Conservation (phyloP, 768 basidiomycete genomes). For the Boletus coccyginus region DNA sequence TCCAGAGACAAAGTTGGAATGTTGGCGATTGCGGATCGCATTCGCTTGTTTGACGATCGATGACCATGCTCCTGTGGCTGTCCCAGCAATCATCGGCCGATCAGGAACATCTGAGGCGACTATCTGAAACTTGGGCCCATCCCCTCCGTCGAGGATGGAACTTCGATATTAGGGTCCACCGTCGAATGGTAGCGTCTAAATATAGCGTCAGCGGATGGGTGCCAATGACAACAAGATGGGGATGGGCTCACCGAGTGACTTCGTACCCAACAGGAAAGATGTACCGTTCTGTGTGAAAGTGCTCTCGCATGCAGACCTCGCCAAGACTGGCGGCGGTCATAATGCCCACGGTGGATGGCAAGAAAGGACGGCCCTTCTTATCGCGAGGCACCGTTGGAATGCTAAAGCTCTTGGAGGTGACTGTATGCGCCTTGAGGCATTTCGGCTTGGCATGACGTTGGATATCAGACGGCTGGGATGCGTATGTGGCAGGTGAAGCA, state of each 20-base stretch:
- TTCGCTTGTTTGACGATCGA: constrained; percentile 79
- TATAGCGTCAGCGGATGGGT: neutral
- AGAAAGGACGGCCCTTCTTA: constrained; percentile 61
- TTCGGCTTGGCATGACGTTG: constrained; percentile 64
- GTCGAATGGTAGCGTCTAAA: constrained; percentile 77
- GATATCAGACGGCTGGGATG: constrained; percentile 26
- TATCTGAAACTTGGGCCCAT: constrained; percentile 85
- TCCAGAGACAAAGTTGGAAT: constrained; percentile 84
- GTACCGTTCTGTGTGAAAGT: constrained; percentile 85
- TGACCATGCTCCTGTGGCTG: constrained; percentile 86
- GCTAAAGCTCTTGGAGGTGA: constrained; percentile 71
- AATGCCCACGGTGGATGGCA: constrained; percentile 82
- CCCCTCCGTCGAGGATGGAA: constrained; percentile 81
- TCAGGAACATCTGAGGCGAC: constrained; percentile 69
- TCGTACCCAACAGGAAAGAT: constrained; percentile 89
- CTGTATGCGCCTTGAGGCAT: constrained; percentile 75
- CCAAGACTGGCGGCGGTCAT: constrained; percentile 80
- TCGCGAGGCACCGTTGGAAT: constrained; percentile 81
- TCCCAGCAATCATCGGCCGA: constrained; percentile 76
- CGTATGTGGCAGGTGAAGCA: constrained; percentile 16
- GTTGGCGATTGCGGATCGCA: constrained; percentile 73
- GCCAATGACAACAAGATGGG: neutral
- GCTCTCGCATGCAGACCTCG: constrained; percentile 75
- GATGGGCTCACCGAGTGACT: constrained; percentile 58
- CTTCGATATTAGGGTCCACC: constrained; percentile 59